phyloP scores from a whole-genome alignment of 78 protist species.

The Acrasis kona region DNA sequence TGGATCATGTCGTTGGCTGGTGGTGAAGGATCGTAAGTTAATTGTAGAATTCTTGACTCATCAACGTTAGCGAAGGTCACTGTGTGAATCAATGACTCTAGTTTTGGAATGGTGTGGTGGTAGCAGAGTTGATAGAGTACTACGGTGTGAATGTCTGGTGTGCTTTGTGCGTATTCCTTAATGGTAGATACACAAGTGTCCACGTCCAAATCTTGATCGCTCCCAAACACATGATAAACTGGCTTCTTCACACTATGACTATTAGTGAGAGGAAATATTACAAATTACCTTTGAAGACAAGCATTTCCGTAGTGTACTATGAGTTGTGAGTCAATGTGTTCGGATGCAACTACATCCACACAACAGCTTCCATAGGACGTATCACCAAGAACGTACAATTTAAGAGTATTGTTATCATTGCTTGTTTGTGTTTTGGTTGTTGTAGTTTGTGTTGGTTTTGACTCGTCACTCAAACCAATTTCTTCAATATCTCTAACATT shows the following conservation, averaged over 20 bases:
- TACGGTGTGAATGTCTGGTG: too few species aligned
- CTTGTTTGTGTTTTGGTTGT: too few species aligned
- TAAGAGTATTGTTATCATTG: not conserved
- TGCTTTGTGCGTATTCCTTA: not conserved
- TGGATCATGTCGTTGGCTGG: too few species aligned
- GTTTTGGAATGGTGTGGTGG: too few species aligned
- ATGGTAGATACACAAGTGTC: not conserved
- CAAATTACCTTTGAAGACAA: not conserved
- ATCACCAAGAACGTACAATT: conserved; percentile 6
- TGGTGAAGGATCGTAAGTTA: too few species aligned
- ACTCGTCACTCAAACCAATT: too few species aligned
- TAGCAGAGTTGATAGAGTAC: too few species aligned
- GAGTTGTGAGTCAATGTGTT: not conserved
- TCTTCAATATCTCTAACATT: not conserved
- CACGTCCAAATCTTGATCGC: not conserved
- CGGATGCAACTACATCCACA: not conserved
- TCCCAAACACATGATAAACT: not conserved
- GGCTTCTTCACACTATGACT: not conserved
- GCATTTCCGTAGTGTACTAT: not conserved
- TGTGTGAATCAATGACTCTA: too few species aligned
- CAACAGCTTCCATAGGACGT: conserved; percentile 6
- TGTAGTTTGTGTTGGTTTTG: too few species aligned
- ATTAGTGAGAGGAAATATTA: not conserved
- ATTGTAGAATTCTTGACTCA: too few species aligned
- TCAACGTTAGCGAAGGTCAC: too few species aligned